phyloP scores from a whole-genome alignment of 768 basidiomycete species.

The Pisolithus marmoratus region DNA sequence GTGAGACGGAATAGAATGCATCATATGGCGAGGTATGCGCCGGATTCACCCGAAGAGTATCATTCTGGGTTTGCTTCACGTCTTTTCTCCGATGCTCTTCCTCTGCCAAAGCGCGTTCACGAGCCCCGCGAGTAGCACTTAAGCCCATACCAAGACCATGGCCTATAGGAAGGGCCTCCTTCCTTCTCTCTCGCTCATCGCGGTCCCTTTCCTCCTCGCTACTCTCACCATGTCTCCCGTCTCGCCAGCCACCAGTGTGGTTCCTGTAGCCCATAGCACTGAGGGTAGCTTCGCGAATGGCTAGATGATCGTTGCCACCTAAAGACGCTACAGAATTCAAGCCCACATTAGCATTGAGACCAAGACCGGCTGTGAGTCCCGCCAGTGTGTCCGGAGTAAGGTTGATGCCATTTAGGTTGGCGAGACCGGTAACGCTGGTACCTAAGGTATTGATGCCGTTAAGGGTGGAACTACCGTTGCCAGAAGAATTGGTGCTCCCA shows the following conservation, averaged over 20 bases:
- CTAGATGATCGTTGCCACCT: conserved; percentile 23
- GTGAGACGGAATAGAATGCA: conserved; percentile 65
- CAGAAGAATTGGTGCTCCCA: conserved; percentile 28
- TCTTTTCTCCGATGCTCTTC: conserved; percentile 51
- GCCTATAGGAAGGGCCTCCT: conserved; percentile 29
- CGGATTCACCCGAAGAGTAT: conserved; percentile 33
- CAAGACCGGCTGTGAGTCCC: conserved; percentile 25
- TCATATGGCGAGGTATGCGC: conserved; percentile 56
- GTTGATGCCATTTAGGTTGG: conserved; percentile 18
- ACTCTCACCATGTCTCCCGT: conserved; percentile 29
- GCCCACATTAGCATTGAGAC: conserved; percentile 23
- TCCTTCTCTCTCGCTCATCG: conserved; percentile 37
- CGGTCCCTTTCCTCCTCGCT: conserved; percentile 41
- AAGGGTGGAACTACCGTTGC: conserved; percentile 23
- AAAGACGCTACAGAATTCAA: conserved; percentile 22
- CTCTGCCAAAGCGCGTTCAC: conserved; percentile 62
- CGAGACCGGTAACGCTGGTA: conserved; percentile 23
- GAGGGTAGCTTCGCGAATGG: conserved; percentile 40
- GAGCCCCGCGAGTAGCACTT: conserved; percentile 41
- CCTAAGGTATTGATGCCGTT: conserved; percentile 20
- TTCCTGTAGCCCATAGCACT: conserved; percentile 43
- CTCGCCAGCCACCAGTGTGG: conserved; percentile 28
- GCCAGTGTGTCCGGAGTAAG: conserved; percentile 25
- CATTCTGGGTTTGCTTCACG: conserved; percentile 34
- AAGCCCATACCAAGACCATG: conserved; percentile 32